phyloP scores from a whole-genome alignment of 768 basidiomycete genomes.

The Russula ochroleuca region DNA sequence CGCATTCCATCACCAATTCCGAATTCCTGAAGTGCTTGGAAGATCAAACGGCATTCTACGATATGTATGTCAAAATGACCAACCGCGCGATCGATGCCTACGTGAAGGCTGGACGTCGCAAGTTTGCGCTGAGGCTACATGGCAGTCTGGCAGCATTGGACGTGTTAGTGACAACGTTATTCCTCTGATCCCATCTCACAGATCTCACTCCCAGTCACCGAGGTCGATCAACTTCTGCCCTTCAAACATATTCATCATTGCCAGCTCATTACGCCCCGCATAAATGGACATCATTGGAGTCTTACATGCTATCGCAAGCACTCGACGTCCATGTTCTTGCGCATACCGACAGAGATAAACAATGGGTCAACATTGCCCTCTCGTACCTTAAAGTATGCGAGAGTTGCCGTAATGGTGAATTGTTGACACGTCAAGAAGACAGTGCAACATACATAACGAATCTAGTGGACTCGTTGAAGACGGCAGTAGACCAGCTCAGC shows the following conservation, averaged over 20 bases:
- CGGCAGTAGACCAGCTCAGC: slow-evolving; percentile 49
- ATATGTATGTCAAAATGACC: slow-evolving; percentile 67
- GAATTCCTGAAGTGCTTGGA: slow-evolving; percentile 57
- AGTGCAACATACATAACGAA: slow-evolving; percentile 47
- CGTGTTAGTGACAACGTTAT: slow-evolving; percentile 51
- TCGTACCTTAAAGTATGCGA: slow-evolving; percentile 71
- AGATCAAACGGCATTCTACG: slow-evolving; percentile 62
- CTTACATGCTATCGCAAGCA: slow-evolving; percentile 71
- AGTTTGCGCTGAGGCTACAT: slow-evolving; percentile 82
- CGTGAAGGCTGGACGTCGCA: slow-evolving; percentile 73
- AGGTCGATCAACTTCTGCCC: slow-evolving; percentile 54
- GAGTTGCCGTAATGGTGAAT: slow-evolving; percentile 48
- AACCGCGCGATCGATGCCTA: slow-evolving; percentile 85
- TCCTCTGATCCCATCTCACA: not conserved
- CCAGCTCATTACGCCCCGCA: slow-evolving; percentile 83
- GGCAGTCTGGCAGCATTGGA: slow-evolving; percentile 86
- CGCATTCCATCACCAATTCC: slow-evolving; percentile 48
- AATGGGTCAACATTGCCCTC: slow-evolving; percentile 77
- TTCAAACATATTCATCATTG: slow-evolving; percentile 71
- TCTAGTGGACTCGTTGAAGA: slow-evolving; percentile 48
- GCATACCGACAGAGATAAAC: slow-evolving; percentile 57
- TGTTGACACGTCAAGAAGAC: slow-evolving; percentile 52
- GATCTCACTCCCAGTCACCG: slow-evolving; percentile 53
- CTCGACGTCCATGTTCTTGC: slow-evolving; percentile 60
- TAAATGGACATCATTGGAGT: slow-evolving; percentile 75